Evolutionary conservation across 1,139 yeast genomes (phyloP), one percentile per base, ranked within the genome.

Genomic region (Blastobotrys persicus): DNA sequence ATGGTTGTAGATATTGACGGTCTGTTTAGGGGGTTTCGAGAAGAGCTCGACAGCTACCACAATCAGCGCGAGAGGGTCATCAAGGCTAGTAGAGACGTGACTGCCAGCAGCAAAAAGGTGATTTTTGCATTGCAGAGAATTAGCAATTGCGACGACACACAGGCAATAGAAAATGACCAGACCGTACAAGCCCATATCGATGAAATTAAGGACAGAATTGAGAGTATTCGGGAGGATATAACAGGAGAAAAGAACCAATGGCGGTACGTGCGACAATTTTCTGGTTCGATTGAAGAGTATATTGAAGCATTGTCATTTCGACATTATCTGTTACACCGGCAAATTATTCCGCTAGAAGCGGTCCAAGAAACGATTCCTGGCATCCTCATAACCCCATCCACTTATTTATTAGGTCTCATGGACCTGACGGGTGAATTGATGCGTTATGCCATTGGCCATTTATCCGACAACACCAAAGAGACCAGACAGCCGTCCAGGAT

Each of bases 391-490:
- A 48, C 59, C 2, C 45, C 44, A 13, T 58, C 53, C 17, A 75
- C 73, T 55, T 73, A 67, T 54, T 55, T 73, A 18, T 63, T 72
- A 65, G 77, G 77, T 0, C 50, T 73, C 11, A 67, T 72, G 56
- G 77, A 73, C 54, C 60, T 73, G 46, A 71, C 77, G 0, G 77
- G 77, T 1, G 77, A 73, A 49, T 60, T 73, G 28, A 73, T 73
- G 77, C 54, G 75, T 33, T 68, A 62, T 49, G 65, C 72, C 7
- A 67, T 71, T 11, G 52, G 55, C 11, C 59, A 61, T 37, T 38
- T 54, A 6, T 44, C 51, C 3, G 40, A 39, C 16, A 31, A 17
- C 35, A 44, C 34, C 17, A 38, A 45, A 32, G 35, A 31, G 17
- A 4, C 35, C n/a, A 44, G 56, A 13, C 43, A 33, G 17, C 42